Base-by-base conservation (phyloP, 768 basidiomycete genomes). In the Sporobolomyces phaffii region DNA sequence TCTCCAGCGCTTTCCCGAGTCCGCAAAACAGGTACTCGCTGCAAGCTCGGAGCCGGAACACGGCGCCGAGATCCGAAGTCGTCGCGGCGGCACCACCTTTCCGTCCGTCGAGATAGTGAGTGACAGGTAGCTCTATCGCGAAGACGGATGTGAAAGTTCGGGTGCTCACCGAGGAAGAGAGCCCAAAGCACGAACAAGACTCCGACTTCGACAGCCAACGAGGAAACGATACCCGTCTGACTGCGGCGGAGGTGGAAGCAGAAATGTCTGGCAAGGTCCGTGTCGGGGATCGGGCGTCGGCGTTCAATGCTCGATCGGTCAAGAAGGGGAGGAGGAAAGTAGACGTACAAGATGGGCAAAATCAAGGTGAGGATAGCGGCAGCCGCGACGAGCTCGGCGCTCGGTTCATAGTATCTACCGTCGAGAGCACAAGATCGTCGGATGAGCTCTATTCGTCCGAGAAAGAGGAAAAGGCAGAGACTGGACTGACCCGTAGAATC, bases 101-200 rank as follows among this genome's bases (percentile, higher is more conserved):
- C n/a, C n/a, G 38, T 4, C n/a, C 9, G 13, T 28, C 13, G 48
- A 45, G n/a, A 24, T 41, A 11, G 40, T 20, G 20, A 41, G 48
- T n/a, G n/a, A n/a, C n/a, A n/a, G 11, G 29, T 11, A 29, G 48
- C 20, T 26, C 11, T 15, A 14, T 33, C 22, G 2, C 18, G 36
- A 3, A 40, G 13, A 22, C 29, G 28, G 1, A 14, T 5, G n/a
- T n/a, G n/a, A n/a, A n/a, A n/a, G n/a, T 2, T 4, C 4, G 48
- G 14, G 10, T n/a, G 17, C 64, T 28, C 20, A 67, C 65, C 66
- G 61, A 68, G 60, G 60, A 45, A 62, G 18, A 69, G 53, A 0
- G 36, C 40, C 60, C 52, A 64, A 22, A 61, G 38, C 10, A 69
- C 41, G 17, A 54, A 58, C 13, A 64, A 24, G 15, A 50, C 41